phyloP scores from a whole-genome alignment of 345 rosid genomes.

The Nasturtium officinale region DNA sequence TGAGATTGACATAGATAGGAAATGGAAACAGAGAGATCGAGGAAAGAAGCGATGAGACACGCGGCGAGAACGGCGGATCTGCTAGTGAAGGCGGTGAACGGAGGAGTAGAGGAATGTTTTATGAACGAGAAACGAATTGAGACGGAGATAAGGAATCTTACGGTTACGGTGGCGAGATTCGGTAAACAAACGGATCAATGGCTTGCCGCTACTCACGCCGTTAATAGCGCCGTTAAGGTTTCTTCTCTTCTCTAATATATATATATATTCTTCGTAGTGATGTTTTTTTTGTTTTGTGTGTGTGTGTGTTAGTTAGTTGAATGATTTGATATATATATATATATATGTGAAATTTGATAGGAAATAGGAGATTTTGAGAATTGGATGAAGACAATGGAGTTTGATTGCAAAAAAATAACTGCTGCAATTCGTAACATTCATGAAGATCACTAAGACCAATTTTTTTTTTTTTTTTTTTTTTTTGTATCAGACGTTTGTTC shows the following conservation, averaged over 20 bases:
- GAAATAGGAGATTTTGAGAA: slow-evolving; percentile 97
- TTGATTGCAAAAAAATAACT: slow-evolving; percentile 75
- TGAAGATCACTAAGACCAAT: slow-evolving; percentile 38
- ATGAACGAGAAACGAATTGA: slow-evolving; percentile 82
- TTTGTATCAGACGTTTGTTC: neutral
- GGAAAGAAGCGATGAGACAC: slow-evolving; percentile 66
- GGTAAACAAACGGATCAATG: slow-evolving; percentile 81
- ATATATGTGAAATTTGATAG: slow-evolving; percentile 37
- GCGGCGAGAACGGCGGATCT: slow-evolving; percentile 72
- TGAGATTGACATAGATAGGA: neutral
- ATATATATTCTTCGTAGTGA: neutral
- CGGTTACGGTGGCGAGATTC: slow-evolving; percentile 63
- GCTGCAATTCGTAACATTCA: slow-evolving; percentile 77
- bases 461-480: too few relatives aligned
- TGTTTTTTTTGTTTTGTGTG: neutral
- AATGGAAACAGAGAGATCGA: slow-evolving; percentile 58
- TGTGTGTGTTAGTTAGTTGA: slow-evolving; percentile 13
- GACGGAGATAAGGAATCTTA: slow-evolving; percentile 66
- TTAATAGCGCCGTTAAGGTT: slow-evolving; percentile 85
- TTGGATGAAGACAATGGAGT: slow-evolving; percentile 96
- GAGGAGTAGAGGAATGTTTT: slow-evolving; percentile 80
- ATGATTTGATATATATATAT: too few relatives aligned
- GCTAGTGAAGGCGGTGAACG: slow-evolving; percentile 76
- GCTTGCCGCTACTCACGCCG: slow-evolving; percentile 70
- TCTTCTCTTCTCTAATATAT: neutral